Conservation (phyloP, 2,329 filamentous ascomycete species). For the Dactylonectria estremocensis region DNA sequence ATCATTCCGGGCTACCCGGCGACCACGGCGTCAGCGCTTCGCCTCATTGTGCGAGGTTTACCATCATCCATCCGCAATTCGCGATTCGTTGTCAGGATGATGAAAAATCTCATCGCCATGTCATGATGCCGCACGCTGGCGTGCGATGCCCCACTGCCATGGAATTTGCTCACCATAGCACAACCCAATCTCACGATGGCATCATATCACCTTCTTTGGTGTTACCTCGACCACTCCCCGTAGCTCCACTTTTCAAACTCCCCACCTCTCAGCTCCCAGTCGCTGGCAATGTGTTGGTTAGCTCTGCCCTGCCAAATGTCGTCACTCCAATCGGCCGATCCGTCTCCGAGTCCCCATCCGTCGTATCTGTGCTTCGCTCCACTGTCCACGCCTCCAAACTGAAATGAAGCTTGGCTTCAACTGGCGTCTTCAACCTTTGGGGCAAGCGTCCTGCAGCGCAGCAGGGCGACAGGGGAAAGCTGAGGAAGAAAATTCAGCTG, state of each 20-base stretch:
- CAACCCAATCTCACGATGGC: constrained; percentile 49
- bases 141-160: constrained; percentile 36
- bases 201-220: constrained; percentile 40
- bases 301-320: constrained; percentile 29
- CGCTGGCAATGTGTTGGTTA: constrained; percentile 16
- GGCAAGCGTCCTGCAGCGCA: constrained; percentile 33
- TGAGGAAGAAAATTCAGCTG: constrained; percentile 32
- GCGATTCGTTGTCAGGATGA: constrained; percentile 17
- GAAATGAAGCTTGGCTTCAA: constrained; percentile 44
- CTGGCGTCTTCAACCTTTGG: constrained; percentile 35
- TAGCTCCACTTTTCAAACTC: constrained; percentile 23
- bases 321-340: constrained; percentile 47
- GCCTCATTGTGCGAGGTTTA: constrained; percentile 13
- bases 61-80: neutral
- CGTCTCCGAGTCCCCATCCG: constrained; percentile 20
- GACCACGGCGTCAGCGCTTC: constrained; percentile 26
- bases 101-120: constrained; percentile 19
- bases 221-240: constrained; percentile 23
- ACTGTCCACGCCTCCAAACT: constrained; percentile 34
- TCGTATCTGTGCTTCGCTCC: neutral
- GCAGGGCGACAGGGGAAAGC: constrained; percentile 13
- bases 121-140: constrained; percentile 20
- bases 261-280: constrained; percentile 14
- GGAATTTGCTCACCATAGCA: constrained; percentile 37
- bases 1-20: constrained; percentile 12